Percentiles rank a stretch among this genome's conserved stretches.
phyloP scores from a whole-genome alignment of 345 rosid genomes.

The Salix arbutifolia region DNA sequence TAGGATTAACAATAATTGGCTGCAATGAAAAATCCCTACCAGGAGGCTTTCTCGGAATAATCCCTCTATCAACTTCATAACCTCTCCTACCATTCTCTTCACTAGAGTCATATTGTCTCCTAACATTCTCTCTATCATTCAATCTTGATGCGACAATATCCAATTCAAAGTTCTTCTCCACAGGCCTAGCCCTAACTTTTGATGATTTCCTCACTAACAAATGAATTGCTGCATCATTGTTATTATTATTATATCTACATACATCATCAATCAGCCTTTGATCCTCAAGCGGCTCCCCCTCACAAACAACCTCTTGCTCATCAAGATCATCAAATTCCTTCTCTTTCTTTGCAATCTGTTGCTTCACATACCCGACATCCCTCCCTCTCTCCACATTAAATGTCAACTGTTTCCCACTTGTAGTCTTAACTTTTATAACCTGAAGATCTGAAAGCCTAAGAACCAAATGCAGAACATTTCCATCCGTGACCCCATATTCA shows the following conservation, averaged over 20 bases:
- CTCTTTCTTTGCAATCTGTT: conserved; percentile 47
- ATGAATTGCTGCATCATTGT: conserved; percentile 51
- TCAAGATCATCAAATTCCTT: conserved; percentile 46
- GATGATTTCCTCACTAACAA: conserved; percentile 57
- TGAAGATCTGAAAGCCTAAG: conserved; percentile 70
- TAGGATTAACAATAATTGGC: conserved; percentile 33
- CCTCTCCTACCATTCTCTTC: conserved; percentile 18
- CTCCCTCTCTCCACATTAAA: conserved; percentile 57
- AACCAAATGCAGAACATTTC: conserved; percentile 71
- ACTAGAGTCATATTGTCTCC: conserved; percentile 17
- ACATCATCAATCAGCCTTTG: conserved; percentile 61
- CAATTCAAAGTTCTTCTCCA: conserved; percentile 60
- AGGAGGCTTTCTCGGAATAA: conserved; percentile 12
- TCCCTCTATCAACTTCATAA: conserved; percentile 10
- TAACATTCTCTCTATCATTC: conserved; percentile 16
- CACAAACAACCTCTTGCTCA: conserved; percentile 58
- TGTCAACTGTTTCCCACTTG: conserved; percentile 48
- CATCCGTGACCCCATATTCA: conserved; percentile 64
- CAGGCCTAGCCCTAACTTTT: conserved; percentile 56
- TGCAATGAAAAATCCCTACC: conserved; percentile 20
- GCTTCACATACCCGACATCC: conserved; percentile 67
- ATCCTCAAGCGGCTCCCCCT: conserved; percentile 63
- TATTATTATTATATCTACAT: conserved; percentile 23
- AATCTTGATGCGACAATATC: conserved; percentile 46
- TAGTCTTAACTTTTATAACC: conserved; percentile 56